Evolutionary conservation across 1,139 yeast species (phyloP).

Genomic region (Pichia sp.): DNA sequence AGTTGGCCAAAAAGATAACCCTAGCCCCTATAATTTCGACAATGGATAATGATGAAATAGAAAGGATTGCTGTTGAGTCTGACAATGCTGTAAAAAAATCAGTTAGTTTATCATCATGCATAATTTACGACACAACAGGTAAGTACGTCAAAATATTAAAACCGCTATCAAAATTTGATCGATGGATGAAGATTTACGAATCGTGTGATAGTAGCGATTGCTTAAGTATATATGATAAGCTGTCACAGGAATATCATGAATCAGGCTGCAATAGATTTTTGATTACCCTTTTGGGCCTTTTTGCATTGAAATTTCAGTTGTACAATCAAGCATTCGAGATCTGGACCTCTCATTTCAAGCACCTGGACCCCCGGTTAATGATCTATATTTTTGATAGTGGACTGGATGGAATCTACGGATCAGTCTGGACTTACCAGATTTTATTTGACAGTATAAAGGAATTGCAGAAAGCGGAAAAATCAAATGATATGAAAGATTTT

Average conservation of each 20-base stretch:
- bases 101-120: constrained; percentile 34
- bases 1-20: constrained; percentile 22
- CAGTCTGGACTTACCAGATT: constrained; percentile 41
- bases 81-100: constrained; percentile 34
- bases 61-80: constrained; percentile 27
- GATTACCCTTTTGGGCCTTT: constrained; percentile 36
- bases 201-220: constrained; percentile 13
- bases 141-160: constrained; percentile 36
- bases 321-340: constrained; percentile 33
- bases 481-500: constrained; percentile 27
- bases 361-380: constrained; percentile 46
- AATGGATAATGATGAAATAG: constrained; percentile 27
- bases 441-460: constrained; percentile 29
- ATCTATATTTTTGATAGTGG: constrained; percentile 34
- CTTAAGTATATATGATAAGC: constrained; percentile 21
- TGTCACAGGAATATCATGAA: constrained; percentile 33
- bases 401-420: constrained; percentile 32
- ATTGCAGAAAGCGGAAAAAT: constrained; percentile 21
- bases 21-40: constrained; percentile 26
- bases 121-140: constrained; percentile 34
- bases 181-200: constrained; percentile 33
- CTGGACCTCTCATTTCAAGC: constrained; percentile 32
- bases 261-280: constrained; percentile 34
- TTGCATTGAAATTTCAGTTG: constrained; percentile 31
- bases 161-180: constrained; percentile 38